phyloP scores from a whole-genome alignment of 2,329 filamentous ascomycete species.

The Cordyceps farinosa region DNA sequence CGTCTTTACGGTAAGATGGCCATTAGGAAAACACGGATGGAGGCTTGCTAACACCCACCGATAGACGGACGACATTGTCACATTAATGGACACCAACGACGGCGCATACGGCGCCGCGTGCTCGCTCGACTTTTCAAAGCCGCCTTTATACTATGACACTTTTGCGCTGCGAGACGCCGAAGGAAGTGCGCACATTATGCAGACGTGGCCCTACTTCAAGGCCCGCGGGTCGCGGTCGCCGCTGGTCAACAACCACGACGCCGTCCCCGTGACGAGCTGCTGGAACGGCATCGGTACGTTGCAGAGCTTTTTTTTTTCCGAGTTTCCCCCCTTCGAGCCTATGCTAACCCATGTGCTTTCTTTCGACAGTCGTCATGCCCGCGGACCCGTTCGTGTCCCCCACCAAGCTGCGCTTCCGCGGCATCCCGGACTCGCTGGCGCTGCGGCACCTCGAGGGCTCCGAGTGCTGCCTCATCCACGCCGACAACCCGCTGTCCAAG shows the following conservation, averaged over 20 bases:
- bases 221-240: slow-evolving; percentile 49
- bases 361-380: slow-evolving; percentile 43
- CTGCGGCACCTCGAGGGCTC: slow-evolving; percentile 65
- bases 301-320: too few species aligned
- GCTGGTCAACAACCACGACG: slow-evolving; percentile 44
- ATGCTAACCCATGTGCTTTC: not conserved
- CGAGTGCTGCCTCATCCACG: slow-evolving; percentile 75
- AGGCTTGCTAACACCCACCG: not conserved
- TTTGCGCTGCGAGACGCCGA: slow-evolving; percentile 56
- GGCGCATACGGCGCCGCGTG: slow-evolving; percentile 61
- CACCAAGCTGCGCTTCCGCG: slow-evolving; percentile 56
- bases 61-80: slow-evolving; percentile 53
- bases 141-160: slow-evolving; percentile 57
- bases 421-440: slow-evolving; percentile 59
- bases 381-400: slow-evolving; percentile 52
- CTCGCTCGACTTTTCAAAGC: slow-evolving; percentile 55
- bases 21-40: not conserved
- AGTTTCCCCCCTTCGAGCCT: not conserved
- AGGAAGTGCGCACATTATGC: slow-evolving; percentile 49
- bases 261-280: slow-evolving; percentile 44
- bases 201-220: slow-evolving; percentile 58
- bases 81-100: slow-evolving; percentile 53
- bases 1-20: slow-evolving; percentile 49
- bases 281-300: slow-evolving; percentile 42
- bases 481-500: slow-evolving; percentile 59